phyloP scores from a whole-genome alignment of 2,329 filamentous ascomycete species.

The Sporothrix curviconia region DNA sequence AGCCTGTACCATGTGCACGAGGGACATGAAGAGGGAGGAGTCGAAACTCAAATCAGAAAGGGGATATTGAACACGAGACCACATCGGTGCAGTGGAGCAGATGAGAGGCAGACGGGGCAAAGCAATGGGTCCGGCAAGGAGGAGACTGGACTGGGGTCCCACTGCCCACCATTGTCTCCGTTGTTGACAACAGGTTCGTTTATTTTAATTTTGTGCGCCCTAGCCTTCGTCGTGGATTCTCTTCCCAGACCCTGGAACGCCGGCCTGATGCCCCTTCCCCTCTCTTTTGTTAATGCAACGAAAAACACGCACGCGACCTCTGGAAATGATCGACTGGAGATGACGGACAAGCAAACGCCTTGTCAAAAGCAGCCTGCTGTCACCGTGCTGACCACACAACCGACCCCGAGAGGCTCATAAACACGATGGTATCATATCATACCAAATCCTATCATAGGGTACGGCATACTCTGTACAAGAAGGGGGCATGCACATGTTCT shows the following conservation, averaged over 20 bases:
- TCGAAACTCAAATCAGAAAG: neutral
- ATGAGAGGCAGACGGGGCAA: neutral
- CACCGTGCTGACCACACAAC: too few species aligned
- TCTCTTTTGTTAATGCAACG: neutral
- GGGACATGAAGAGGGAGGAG: neutral
- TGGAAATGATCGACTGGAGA: too few species aligned
- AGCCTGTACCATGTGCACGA: too few species aligned
- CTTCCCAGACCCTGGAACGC: neutral
- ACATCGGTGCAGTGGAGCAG: neutral
- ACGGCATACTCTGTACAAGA: too few species aligned
- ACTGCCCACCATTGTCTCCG: neutral
- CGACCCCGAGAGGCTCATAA: too few species aligned
- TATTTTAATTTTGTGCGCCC: neutral
- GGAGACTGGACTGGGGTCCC: neutral
- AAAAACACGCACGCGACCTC: neutral
- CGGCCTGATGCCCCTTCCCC: neutral
- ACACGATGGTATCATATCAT: too few species aligned
- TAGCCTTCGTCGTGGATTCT: neutral
- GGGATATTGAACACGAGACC: constrained; percentile 8
- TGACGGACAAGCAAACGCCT: too few species aligned
- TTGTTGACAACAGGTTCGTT: neutral
- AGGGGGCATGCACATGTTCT: too few species aligned
- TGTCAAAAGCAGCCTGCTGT: too few species aligned
- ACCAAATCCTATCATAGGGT: too few species aligned
- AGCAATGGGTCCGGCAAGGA: neutral